A percentile compares a stretch with the other conserved stretches of the same genome.
Conservation (phyloP, 1,284 basidiomycete species). For the Boletus mariae region DNA sequence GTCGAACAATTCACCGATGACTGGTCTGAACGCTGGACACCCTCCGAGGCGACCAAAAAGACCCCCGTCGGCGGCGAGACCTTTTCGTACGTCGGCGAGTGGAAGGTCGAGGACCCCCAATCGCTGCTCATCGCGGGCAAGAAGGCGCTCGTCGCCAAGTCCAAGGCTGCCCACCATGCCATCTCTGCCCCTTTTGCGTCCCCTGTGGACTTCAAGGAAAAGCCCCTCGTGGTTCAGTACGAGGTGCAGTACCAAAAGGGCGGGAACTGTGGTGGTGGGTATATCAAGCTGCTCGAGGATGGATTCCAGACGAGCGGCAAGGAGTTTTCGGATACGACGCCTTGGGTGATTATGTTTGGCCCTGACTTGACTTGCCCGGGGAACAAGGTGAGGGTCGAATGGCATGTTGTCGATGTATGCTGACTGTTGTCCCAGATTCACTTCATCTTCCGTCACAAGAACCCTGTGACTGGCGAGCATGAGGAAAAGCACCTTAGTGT, state of each 20-base stretch:
- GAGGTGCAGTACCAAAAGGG: constrained; percentile 99
- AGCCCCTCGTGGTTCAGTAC: constrained; percentile 96
- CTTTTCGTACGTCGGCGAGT: constrained; percentile 96
- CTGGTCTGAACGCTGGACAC: constrained; percentile 91
- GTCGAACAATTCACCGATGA: constrained; percentile 95
- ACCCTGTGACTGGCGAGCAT: constrained; percentile 83
- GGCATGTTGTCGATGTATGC: neutral
- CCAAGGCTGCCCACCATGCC: constrained; percentile 92
- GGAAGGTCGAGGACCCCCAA: constrained; percentile 90
- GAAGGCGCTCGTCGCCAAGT: constrained; percentile 88
- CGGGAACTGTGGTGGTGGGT: constrained; percentile 98
- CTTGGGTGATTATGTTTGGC: constrained; percentile 97
- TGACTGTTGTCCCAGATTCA: constrained; percentile 60
- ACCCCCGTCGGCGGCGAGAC: constrained; percentile 90
- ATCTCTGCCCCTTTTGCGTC: constrained; percentile 89
- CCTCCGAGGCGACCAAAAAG: constrained; percentile 97
- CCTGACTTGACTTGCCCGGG: constrained; percentile 85
- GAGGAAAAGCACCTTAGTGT: constrained; percentile 96
- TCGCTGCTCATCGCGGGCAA: constrained; percentile 75
- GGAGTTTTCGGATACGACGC: constrained; percentile 96
- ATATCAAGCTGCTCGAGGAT: constrained; percentile 93
- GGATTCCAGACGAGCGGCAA: constrained; percentile 89
- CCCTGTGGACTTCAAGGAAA: constrained; percentile 78
- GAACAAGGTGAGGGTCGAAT: constrained; percentile 61
- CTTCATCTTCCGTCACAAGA: constrained; percentile 98